Evolutionary conservation across 140 eudicot species (phyloP).

Genomic region (Cichorium intybus): DNA sequence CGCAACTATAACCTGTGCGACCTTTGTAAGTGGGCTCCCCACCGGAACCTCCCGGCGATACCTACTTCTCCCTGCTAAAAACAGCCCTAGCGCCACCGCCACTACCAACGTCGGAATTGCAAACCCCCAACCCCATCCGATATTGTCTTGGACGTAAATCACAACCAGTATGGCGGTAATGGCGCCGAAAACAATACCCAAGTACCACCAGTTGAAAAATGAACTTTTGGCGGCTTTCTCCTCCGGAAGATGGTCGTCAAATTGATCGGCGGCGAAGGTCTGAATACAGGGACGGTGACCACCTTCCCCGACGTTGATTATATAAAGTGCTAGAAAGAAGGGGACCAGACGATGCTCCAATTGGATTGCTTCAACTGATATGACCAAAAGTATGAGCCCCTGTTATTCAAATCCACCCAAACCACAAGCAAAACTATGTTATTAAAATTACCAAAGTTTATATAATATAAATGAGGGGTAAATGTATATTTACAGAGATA

Average conservation of each 20-base stretch:
- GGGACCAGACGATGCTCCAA: slow-evolving; percentile 19
- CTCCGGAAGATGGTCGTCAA: slow-evolving; percentile 44
- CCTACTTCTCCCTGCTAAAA: slow-evolving; percentile 37
- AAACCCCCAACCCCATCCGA: slow-evolving; percentile 60
- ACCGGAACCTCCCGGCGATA: slow-evolving; percentile 41
- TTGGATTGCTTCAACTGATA: slow-evolving; percentile 32
- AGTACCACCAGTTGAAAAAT: slow-evolving; percentile 91
- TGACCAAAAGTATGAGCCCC: slow-evolving; percentile 39
- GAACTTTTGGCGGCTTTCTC: slow-evolving; percentile 63
- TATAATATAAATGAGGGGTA: no score
- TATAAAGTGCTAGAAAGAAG: slow-evolving; percentile 57
- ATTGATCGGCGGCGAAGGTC: slow-evolving; percentile 78
- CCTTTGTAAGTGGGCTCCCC: slow-evolving; percentile 67
- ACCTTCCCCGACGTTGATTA: slow-evolving; percentile 55
- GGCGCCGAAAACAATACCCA: slow-evolving; percentile 57
- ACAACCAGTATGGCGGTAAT: slow-evolving; percentile 36
- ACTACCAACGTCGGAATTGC: slow-evolving; percentile 49
- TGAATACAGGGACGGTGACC: slow-evolving; percentile 85
- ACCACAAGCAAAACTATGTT: no score
- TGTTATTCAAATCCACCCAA: neutral
- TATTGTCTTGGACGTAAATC: slow-evolving; percentile 51
- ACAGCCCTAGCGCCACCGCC: slow-evolving; percentile 45
- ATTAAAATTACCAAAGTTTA: no score
- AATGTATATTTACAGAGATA: neutral
- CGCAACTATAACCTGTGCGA: slow-evolving; percentile 64